Evolutionary conservation across 106 monocot genomes (phyloP), one percentile per base, ranked within the genome.

Genomic region (Acanthochlamys bracteata): DNA sequence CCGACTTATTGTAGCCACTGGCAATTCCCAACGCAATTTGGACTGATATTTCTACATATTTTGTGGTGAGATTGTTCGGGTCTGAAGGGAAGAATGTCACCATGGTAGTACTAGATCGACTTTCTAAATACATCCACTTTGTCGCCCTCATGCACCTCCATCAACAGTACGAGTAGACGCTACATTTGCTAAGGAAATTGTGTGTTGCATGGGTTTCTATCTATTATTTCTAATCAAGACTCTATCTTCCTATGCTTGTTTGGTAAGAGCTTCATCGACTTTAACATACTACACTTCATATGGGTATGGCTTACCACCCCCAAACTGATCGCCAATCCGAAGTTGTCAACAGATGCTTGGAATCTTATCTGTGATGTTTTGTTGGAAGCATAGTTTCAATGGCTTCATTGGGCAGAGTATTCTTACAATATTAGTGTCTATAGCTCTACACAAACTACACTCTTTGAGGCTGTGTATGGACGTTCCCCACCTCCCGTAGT

Each of bases 391-490:
- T 40, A 17, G 39, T 1, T 3, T 12, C 3, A 11, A 2, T 60
- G 4, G 1, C 3, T 60, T 3, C 60, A 11, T 39, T 27, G 27
- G 8, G 26, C 24, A 4, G 11, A 60, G 17, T 60, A 11, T 17
- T 27, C 23, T 7, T 60, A 60, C 16, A 60, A 60, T n/a, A 27
- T 3, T 6, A 11, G 23, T 39, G 27, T 25, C 40, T 7, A 39
- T 60, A 8, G 2, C 4, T 4, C 33, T 11, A 39, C 17, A n/a
- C 1, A 17, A 17, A 39, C 10, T 10, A 60, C 27, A 10, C 60
- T 39, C 1, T 60, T 60, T 39, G 60, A 60, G 26, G 60, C n/a
- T 17, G 25, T 60, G 1, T 60, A 60, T 60, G 25, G 60, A 4
- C 60, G 60, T 16, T 13, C 43, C 7, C 43, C 43, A 8, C 43